phyloP scores from a whole-genome alignment of 129 eudicot genomes.

The Pseudognaphalium luteoalbum region DNA sequence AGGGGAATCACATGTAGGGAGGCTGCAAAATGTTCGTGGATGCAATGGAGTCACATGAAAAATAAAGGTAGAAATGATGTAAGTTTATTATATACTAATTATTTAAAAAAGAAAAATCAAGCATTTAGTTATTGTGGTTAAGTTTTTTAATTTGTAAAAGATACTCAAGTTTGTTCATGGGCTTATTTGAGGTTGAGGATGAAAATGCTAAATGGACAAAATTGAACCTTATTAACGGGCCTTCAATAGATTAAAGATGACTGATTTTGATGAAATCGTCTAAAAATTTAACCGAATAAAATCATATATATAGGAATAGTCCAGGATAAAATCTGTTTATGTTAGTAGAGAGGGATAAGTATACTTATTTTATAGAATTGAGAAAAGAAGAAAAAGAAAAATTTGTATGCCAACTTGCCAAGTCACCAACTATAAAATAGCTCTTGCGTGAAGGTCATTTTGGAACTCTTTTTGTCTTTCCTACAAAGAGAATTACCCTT shows the following conservation, averaged over 20 bases:
- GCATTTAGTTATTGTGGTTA: not conserved
- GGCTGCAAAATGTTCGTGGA: not conserved
- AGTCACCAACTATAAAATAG: slow-evolving; percentile 11
- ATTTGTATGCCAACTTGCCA: slow-evolving; percentile 7
- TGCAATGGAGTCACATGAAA: not conserved
- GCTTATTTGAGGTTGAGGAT: not conserved
- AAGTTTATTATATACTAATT: not conserved
- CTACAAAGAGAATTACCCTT: not conserved
- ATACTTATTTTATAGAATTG: not conserved
- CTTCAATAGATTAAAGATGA: not conserved
- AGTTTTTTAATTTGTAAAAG: not conserved
- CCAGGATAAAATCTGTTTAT: not conserved
- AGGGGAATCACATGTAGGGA: not conserved
- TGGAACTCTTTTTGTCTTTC: slow-evolving; percentile 14
- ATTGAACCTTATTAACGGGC: not conserved
- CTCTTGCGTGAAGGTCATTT: slow-evolving; percentile 3
- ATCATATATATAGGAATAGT: not conserved
- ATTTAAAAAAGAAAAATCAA: not conserved
- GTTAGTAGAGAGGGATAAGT: not conserved
- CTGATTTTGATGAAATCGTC: not conserved
- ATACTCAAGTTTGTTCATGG: not conserved
- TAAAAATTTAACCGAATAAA: too few relatives aligned
- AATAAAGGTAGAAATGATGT: not conserved
- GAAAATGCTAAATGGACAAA: not conserved
- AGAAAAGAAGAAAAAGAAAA: not conserved